Percentiles rank a stretch among this genome's conserved stretches.
Evolutionary conservation across 1,284 basidiomycete species (phyloP).

Genomic region (Ganoderma resinaceum): DNA sequence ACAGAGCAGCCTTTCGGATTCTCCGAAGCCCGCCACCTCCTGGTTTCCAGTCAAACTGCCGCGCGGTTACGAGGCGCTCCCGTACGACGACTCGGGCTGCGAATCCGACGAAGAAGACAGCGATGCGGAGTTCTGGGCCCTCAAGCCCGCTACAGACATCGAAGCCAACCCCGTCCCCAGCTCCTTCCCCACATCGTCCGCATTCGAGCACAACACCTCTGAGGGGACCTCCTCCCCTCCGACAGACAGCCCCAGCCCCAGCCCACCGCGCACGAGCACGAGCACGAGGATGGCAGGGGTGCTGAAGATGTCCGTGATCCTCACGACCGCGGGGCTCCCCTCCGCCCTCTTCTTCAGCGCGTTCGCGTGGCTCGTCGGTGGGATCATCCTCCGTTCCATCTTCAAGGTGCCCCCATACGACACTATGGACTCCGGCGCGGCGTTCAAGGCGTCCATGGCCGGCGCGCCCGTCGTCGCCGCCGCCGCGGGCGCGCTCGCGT

Average conservation of each 20-base stretch:
- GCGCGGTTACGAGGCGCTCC: not conserved
- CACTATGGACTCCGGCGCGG: not conserved
- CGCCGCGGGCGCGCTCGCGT: not conserved
- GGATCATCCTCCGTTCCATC: not conserved
- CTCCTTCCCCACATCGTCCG: not conserved
- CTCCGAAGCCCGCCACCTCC: not conserved
- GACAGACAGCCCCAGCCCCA: not conserved
- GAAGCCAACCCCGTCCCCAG: not conserved
- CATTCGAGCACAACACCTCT: not conserved
- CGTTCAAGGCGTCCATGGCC: not conserved
- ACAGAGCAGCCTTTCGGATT: not conserved
- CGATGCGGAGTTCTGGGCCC: not conserved
- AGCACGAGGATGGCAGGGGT: not conserved
- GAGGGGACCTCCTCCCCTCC: not conserved
- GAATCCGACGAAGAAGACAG: not conserved
- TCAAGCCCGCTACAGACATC: not conserved
- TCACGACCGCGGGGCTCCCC: not conserved
- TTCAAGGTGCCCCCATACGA: not conserved
- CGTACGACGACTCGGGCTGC: not conserved
- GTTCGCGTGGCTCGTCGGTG: not conserved
- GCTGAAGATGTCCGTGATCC: not conserved
- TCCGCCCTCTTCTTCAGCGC: not conserved
- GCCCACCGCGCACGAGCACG: not conserved
- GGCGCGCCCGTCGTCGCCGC: not conserved
- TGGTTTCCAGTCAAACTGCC: not conserved